Evolutionary conservation across 2,329 filamentous ascomycete species (phyloP).

Genomic region (Penicillium sclerotigenum): DNA sequence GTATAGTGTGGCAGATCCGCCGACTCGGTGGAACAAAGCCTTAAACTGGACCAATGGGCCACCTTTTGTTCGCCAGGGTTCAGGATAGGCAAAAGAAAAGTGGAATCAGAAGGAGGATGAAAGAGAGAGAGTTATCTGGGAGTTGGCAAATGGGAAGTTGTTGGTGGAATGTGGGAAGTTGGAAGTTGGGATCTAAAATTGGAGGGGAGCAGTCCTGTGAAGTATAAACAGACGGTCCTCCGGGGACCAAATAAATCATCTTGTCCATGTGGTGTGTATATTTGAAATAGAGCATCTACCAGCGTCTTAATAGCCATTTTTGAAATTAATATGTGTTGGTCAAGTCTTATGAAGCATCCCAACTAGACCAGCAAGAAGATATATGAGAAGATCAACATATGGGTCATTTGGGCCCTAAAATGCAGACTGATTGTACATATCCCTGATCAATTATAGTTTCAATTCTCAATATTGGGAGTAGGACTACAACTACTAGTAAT

Average conservation of each 20-base stretch:
- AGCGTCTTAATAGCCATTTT: neutral
- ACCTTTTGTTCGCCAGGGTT: neutral
- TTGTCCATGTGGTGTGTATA: neutral
- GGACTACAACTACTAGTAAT: neutral
- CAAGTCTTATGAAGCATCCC: neutral
- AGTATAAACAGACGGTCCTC: neutral
- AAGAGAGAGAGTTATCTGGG: neutral
- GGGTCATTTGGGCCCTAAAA: no score
- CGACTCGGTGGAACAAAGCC: neutral
- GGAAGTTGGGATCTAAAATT: neutral
- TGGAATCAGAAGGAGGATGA: no score
- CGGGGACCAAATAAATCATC: neutral
- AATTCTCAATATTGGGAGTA: neutral
- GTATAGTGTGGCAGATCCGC: neutral
- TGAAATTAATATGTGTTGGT: neutral
- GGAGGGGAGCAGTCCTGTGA: neutral
- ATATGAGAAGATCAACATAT: neutral
- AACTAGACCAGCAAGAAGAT: neutral
- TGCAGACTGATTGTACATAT: no score
- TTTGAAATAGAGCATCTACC: neutral
- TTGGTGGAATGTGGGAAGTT: neutral
- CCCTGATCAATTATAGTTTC: no score
- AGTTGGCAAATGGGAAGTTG: neutral
- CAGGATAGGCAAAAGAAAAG: neutral
- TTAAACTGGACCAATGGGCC: neutral